Conservation (phyloP, 345 rosid species). For the Firmiana major region DNA sequence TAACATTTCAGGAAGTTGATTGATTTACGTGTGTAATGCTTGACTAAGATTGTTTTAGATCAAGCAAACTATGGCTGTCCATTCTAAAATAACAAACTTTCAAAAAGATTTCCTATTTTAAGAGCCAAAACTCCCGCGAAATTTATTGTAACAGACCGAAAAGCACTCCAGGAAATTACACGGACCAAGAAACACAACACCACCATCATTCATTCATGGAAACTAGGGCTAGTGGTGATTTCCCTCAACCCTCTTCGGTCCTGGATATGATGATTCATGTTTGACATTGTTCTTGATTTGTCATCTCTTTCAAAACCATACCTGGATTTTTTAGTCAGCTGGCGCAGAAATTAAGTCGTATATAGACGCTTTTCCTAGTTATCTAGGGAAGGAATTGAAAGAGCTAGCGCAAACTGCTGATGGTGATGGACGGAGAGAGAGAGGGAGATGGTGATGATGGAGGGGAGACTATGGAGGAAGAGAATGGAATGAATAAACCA, state of each 20-base stretch:
- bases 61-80: not conserved
- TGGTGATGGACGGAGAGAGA: slow-evolving; percentile 35
- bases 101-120: not conserved
- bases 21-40: not conserved
- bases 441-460: slow-evolving; percentile 34
- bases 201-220: not conserved
- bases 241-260: not conserved
- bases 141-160: slow-evolving; percentile 6
- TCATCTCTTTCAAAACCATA: not conserved
- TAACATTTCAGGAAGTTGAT: not conserved
- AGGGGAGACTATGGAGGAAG: slow-evolving; percentile 18
- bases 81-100: not conserved
- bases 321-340: not conserved
- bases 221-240: not conserved
- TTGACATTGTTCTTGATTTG: not conserved
- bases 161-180: not conserved
- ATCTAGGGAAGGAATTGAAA: not conserved
- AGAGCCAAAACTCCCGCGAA: slow-evolving; percentile 1
- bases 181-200: not conserved
- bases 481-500: slow-evolving; percentile 11
- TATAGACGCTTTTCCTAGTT: not conserved
- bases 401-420: not conserved
- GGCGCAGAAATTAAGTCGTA: not conserved
- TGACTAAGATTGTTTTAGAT: not conserved
- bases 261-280: not conserved